Conservation (phyloP, 202 grass and related monocot species). For the Sporobolus alterniflorus region DNA sequence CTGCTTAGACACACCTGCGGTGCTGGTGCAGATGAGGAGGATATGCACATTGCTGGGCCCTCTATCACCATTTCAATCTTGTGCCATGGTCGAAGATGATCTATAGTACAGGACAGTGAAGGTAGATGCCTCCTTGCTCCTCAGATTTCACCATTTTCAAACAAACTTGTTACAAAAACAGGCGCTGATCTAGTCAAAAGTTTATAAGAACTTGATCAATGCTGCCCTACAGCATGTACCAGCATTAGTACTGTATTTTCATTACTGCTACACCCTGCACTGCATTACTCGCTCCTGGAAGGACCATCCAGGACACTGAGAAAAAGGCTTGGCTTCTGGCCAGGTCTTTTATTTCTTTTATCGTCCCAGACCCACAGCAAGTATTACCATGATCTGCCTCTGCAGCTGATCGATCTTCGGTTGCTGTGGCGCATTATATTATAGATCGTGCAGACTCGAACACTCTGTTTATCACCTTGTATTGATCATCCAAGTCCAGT, state of each 20-base stretch:
- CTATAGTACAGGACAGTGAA: conserved; percentile 3
- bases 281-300: neutral
- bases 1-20: conserved; percentile 15
- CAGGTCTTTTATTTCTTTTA: neutral
- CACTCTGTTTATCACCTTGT: neutral
- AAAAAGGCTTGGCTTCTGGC: neutral
- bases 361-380: conserved; percentile 13
- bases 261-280: neutral
- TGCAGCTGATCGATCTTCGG: conserved; percentile 16
- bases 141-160: neutral
- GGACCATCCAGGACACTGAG: neutral
- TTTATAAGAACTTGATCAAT: neutral
- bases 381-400: conserved; percentile 10
- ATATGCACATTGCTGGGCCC: conserved; percentile 20
- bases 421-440: neutral
- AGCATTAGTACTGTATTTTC: neutral
- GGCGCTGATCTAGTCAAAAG: neutral
- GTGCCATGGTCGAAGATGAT: conserved; percentile 29
- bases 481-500: neutral
- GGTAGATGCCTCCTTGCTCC: conserved; percentile 13
- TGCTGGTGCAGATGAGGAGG: neutral
- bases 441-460: neutral
- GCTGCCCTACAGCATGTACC: neutral
- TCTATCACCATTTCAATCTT: conserved; percentile 47
- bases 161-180: neutral